A percentile compares a stretch with the other conserved stretches of the same genome.
These are phyloP conservation scores for Penicillium sp. DNA, from an alignment of 2,329 filamentous ascomycete genomes.

Conservation along the genomic window DNA sequence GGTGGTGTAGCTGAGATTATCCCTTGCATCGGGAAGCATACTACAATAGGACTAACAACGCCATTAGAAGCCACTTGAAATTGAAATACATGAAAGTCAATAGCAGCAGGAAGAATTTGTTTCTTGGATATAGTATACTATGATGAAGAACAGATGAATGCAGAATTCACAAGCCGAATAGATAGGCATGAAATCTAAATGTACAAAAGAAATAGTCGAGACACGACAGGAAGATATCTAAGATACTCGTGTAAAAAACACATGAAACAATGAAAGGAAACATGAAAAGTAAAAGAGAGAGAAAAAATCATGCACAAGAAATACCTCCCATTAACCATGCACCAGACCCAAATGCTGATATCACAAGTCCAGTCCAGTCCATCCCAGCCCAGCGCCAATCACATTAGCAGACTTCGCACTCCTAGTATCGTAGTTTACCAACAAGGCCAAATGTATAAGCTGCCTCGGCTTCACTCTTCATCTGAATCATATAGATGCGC, in stretches of 20 bases:
- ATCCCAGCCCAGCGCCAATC: not conserved
- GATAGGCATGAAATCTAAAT: constrained; percentile 20
- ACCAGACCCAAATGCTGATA: constrained; percentile 12
- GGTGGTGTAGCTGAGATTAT: too few species aligned
- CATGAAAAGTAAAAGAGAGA: not conserved
- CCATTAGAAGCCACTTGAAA: too few species aligned
- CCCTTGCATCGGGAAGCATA: too few species aligned
- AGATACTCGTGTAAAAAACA: constrained; percentile 2
- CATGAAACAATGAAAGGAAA: not conserved
- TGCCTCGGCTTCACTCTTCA: constrained; percentile 58
- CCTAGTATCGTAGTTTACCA: constrained; percentile 56
- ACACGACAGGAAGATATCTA: constrained; percentile 17
- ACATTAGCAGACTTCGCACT: constrained; percentile 7
- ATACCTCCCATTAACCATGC: constrained; percentile 11
- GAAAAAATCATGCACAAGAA: constrained; percentile 1
- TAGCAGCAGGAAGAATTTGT: too few species aligned
- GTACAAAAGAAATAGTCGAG: constrained; percentile 22
- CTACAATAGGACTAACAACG: too few species aligned
- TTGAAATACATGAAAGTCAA: too few species aligned
- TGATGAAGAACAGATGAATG: not conserved
- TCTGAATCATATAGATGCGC: constrained; percentile 69
- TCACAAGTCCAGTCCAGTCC: not conserved
- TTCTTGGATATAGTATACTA: too few species aligned
- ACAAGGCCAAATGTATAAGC: constrained; percentile 60
- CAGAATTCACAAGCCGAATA: constrained; percentile 12